Percentiles rank a stretch among this genome's conserved stretches.
These are phyloP conservation scores for Stropharia rugosoannulata DNA, from an alignment of 768 basidiomycete species.

Conservation along the genomic window DNA sequence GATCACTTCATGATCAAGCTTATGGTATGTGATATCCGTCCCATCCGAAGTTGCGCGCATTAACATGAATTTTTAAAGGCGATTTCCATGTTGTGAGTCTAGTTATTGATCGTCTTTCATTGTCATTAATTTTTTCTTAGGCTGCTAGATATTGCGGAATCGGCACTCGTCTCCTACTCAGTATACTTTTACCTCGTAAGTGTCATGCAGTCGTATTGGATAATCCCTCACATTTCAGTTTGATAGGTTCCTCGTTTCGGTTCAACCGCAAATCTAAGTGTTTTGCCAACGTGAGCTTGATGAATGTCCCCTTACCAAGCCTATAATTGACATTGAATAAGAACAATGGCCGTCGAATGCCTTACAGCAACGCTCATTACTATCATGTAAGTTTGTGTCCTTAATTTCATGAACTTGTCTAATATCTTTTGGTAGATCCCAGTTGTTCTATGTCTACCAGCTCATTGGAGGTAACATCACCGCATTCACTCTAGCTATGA, in stretches of 20 bases:
- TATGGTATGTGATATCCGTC: neutral
- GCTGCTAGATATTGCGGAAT: conserved; percentile 1
- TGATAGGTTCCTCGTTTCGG: conserved; percentile 4
- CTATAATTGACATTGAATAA: neutral
- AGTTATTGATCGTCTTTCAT: no score
- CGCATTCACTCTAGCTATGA: neutral
- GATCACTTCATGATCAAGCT: conserved; percentile 4
- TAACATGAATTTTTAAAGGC: neutral
- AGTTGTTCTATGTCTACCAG: conserved; percentile 5
- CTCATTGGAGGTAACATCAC: neutral
- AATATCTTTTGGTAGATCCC: neutral
- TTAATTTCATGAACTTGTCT: neutral
- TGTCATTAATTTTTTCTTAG: neutral
- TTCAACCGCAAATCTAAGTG: neutral
- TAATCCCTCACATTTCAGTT: neutral
- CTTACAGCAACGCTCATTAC: conserved; percentile 5
- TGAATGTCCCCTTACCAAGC: neutral
- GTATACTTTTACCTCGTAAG: conserved; percentile 4
- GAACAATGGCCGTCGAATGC: conserved; percentile 5
- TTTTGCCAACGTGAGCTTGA: conserved; percentile 1
- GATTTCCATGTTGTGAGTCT: conserved; percentile 2
- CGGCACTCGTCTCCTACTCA: conserved; percentile 3
- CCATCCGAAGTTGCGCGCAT: no score
- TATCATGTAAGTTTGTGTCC: neutral
- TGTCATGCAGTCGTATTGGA: neutral